A percentile compares a stretch with the other conserved stretches of the same genome.
phyloP scores from a whole-genome alignment of 495 filamentous ascomycete species.

The Podospora anserina region DNA sequence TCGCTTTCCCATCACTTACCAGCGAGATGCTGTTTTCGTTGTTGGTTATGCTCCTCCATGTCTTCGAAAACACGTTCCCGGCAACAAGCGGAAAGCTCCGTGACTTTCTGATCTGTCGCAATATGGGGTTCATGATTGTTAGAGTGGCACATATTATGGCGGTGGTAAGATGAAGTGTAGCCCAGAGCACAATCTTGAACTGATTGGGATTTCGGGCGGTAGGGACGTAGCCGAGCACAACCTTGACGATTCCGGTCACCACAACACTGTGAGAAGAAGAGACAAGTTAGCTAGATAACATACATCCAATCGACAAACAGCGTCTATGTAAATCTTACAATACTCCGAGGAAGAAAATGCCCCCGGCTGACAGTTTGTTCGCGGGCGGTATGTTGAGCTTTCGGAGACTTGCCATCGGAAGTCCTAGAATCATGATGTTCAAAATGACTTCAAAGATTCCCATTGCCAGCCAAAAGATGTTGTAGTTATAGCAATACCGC shows the following conservation, averaged over 20 bases:
- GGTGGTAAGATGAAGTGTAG: constrained; percentile 17
- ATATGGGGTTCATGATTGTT: constrained; percentile 17
- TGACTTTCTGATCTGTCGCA: constrained; percentile 4
- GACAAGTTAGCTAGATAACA: background rate
- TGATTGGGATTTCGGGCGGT: constrained; percentile 14
- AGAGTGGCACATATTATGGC: constrained; percentile 20
- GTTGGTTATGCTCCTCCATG: background rate
- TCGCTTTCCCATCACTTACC: background rate
- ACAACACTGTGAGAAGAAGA: constrained; percentile 6
- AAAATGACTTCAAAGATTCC: constrained; percentile 33
- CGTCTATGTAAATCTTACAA: constrained; percentile 9
- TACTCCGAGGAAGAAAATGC: constrained; percentile 35
- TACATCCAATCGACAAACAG: background rate
- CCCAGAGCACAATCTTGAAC: constrained; percentile 18
- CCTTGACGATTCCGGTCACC: constrained; percentile 20
- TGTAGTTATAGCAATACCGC: constrained; percentile 23
- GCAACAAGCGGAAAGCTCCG: background rate
- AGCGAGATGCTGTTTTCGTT: background rate
- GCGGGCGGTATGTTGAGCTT: constrained; percentile 25
- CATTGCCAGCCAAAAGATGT: constrained; percentile 28
- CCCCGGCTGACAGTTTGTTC: constrained; percentile 28
- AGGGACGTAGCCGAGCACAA: constrained; percentile 13
- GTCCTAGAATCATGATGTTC: constrained; percentile 32
- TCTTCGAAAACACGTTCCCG: background rate
- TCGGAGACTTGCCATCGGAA: constrained; percentile 32